Evolutionary conservation across 495 filamentous ascomycete species (phyloP).

Genomic region (Glutinoglossum americanum): DNA sequence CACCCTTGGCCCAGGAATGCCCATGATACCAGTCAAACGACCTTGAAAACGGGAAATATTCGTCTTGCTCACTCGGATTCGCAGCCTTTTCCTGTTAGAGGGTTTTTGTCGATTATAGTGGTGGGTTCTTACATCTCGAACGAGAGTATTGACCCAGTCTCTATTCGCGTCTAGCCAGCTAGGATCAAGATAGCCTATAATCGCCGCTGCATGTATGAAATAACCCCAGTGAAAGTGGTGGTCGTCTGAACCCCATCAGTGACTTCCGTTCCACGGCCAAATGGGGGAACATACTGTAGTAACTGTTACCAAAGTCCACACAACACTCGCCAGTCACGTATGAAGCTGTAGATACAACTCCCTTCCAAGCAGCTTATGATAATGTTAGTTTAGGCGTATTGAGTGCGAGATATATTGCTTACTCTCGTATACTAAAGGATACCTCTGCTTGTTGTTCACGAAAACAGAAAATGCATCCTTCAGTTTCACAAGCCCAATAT

Average conservation of each 20-base stretch:
- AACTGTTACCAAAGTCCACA: conserved; percentile 61
- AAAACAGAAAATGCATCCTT: conserved; percentile 62
- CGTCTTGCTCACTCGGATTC: conserved; percentile 50
- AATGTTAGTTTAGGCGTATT: conserved; percentile 3
- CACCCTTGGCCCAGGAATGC: conserved; percentile 87
- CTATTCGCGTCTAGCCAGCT: conserved; percentile 51
- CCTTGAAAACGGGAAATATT: conserved; percentile 67
- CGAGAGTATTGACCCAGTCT: conserved; percentile 60
- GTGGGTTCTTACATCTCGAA: conserved; percentile 30
- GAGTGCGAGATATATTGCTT: conserved; percentile 8
- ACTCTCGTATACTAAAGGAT: conserved; percentile 61
- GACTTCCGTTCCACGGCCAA: background rate
- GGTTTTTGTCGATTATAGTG: background rate
- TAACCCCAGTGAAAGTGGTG: conserved; percentile 92
- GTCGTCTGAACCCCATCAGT: conserved; percentile 28
- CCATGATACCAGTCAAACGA: conserved; percentile 88
- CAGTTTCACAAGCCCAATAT: conserved; percentile 39
- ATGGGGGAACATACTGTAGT: conserved; percentile 32
- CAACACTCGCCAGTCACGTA: conserved; percentile 53
- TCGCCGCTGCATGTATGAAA: conserved; percentile 72
- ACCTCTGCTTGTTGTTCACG: conserved; percentile 51
- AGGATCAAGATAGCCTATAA: conserved; percentile 64
- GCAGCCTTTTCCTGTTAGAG: conserved; percentile 24
- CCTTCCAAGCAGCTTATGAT: conserved; percentile 44
- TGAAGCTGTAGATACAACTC: conserved; percentile 58